A percentile compares a stretch with the other conserved stretches of the same genome.
phyloP scores from a whole-genome alignment of 1,284 basidiomycete genomes.

The Sporisorium graminicola region DNA sequence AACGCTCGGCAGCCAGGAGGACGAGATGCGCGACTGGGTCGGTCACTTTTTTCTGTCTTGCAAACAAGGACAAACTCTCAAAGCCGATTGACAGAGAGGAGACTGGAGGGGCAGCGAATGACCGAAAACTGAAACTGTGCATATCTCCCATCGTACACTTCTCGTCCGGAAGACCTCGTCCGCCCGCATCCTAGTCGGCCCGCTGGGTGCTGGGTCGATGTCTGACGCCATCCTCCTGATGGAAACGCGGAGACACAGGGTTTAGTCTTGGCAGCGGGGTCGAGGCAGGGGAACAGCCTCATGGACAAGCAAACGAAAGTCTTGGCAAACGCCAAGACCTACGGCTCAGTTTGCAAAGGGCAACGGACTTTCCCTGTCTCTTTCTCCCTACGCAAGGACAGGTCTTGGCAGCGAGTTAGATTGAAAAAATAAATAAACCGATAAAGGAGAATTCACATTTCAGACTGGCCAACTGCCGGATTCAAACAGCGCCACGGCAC shows the following conservation, averaged over 20 bases:
- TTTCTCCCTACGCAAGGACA: neutral
- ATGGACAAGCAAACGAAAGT: constrained; percentile 27
- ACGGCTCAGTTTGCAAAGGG: constrained; percentile 9
- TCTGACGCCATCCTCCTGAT: neutral
- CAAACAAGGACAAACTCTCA: neutral
- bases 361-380: neutral
- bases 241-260: neutral
- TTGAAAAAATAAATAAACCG: neutral
- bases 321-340: constrained; percentile 52
- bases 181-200: neutral
- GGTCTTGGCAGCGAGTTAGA: constrained; percentile 15
- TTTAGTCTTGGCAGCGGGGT: constrained; percentile 3
- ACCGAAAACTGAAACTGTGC: too few relatives aligned
- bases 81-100: too few relatives aligned
- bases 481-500: neutral
- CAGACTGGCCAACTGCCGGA: neutral
- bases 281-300: constrained; percentile 1
- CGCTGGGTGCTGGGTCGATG: neutral
- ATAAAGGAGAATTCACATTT: neutral
- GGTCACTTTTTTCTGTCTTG: neutral
- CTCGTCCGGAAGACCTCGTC: constrained; percentile 16
- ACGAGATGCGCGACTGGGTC: too few relatives aligned
- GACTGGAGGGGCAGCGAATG: too few relatives aligned
- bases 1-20: too few relatives aligned
- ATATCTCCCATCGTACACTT: neutral